A percentile compares a stretch with the other conserved stretches of the same genome.
Conservation (phyloP, 257 asterid genomes). For the Ilex asprella region DNA sequence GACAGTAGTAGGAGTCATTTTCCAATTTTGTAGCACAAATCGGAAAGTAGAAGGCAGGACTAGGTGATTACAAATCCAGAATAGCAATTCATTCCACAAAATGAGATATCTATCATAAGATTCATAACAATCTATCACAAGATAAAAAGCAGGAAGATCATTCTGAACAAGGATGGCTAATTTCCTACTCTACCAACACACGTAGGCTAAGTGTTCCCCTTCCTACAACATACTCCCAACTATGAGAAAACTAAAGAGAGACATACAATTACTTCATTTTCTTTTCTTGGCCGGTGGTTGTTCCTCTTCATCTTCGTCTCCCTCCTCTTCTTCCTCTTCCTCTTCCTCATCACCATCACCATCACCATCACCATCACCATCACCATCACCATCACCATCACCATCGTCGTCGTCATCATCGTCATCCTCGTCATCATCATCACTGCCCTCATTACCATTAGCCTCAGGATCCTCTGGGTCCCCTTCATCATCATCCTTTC, state of each 20-base stretch:
- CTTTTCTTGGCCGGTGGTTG: conserved; percentile 90
- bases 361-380: conserved; percentile 31
- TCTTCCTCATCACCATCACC: conserved; percentile 48
- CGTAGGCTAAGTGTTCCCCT: conserved; percentile 25
- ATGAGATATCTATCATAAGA: conserved; percentile 21
- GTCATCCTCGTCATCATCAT: conserved; percentile 30
- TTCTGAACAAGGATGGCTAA: conserved; percentile 28
- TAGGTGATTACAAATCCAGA: conserved; percentile 9
- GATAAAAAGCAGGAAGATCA: conserved; percentile 18
- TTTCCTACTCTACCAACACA: conserved; percentile 39
- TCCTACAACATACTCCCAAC: conserved; percentile 54
- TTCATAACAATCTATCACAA: conserved; percentile 28
- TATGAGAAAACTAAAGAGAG: conserved; percentile 28
- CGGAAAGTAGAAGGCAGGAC: not conserved
- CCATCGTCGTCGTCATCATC: conserved; percentile 28
- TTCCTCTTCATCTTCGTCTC: conserved; percentile 17
- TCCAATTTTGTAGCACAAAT: no score
- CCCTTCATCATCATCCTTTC: conserved; percentile 60
- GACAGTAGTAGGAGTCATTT: no score
- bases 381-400: conserved; percentile 28
- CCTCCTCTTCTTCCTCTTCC: conserved; percentile 53
- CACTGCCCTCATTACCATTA: conserved; percentile 61
- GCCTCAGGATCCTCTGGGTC: conserved; percentile 51
- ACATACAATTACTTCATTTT: conserved; percentile 42
- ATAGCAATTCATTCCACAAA: conserved; percentile 24